Evolutionary conservation across 2,329 filamentous ascomycete species (phyloP), one percentile per base, ranked within the genome.

Genomic region (Exophiala xenobiotica): DNA sequence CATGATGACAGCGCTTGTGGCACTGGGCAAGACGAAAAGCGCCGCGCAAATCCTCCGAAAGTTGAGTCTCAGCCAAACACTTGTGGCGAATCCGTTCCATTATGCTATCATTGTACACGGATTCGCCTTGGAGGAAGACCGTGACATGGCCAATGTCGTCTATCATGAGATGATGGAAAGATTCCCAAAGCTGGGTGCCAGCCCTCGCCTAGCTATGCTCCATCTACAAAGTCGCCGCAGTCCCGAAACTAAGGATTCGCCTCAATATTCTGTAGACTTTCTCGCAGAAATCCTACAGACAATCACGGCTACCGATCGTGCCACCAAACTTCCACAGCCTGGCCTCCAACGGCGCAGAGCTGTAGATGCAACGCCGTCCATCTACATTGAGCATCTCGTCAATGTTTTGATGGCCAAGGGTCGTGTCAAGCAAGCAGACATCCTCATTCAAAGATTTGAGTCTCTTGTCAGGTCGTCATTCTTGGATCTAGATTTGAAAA

Each of bases 1-100:
- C 42, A 66, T 86, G 33, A 83, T 87, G 75, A 76, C 80, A 47
- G 74, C 74, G 22, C 66, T 87, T 42, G 70, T 74, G 6, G 68
- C 78, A 50, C 67, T 76, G 40, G 72, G 75, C 44, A 75, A 78
- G 56, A 77, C 82, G 5, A 71, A 78, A 54, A 73, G 76, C 41
- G 83, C 84, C 2, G 76, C 73, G 51, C 74, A 74, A 40, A 76
- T 87, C 41, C 64, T 75, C 14, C 60, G 67, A 45, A 63, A 61
- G 6, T 65, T 75, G 48, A 70, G 73, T 50, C 60, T 66, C 51
- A 68, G 65, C 48, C 62, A 61, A 22, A 59, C 61, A n/a, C 63
- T 75, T 16, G 62, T 69, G 29, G 66, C 70, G 2, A 72, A 67
- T 0, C 65, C 73, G 38, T 67, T 72, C 27, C 74, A 76, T 49